A percentile compares a stretch with the other conserved stretches of the same genome.
These are phyloP conservation scores for Hyphodiscus hymeniophilus DNA, from an alignment of 495 filamentous ascomycete species.

Conservation along the genomic window DNA sequence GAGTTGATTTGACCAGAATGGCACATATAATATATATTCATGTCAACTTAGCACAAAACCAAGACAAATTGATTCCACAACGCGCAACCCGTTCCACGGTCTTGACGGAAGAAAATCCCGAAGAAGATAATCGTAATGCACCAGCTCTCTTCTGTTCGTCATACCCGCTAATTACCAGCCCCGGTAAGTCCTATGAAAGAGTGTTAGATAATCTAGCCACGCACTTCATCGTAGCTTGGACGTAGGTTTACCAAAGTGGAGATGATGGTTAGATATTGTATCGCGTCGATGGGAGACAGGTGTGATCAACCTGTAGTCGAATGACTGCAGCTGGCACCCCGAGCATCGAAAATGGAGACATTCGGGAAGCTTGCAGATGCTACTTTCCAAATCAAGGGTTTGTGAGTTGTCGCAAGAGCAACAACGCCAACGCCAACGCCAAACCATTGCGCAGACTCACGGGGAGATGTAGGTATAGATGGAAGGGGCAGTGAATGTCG, in stretches of 20 bases:
- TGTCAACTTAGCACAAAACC: not conserved
- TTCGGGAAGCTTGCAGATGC: not conserved
- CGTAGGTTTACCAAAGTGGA: not conserved
- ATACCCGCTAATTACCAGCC: not conserved
- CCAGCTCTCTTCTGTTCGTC: too few species aligned
- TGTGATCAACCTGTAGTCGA: not conserved
- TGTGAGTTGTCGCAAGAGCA: conserved; percentile 7
- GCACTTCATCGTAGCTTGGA: not conserved
- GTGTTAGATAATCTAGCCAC: not conserved
- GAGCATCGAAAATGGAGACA: conserved; percentile 2
- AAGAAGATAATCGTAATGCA: too few species aligned
- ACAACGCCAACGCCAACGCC: conserved; percentile 10
- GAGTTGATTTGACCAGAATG: conserved; percentile 5
- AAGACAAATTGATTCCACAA: not conserved
- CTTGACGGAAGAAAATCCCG: too few species aligned
- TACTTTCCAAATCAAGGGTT: conserved; percentile 2
- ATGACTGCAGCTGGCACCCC: not conserved
- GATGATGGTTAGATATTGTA: not conserved
- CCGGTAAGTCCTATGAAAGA: not conserved
- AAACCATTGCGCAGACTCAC: not conserved
- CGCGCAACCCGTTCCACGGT: not conserved
- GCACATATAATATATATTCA: not conserved
- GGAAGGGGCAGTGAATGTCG: not conserved
- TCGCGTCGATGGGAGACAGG: not conserved
- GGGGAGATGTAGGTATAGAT: not conserved